These are phyloP conservation scores for Termitomyces sp. DNA, from an alignment of 1,284 basidiomycete genomes.

Conservation along the genomic window DNA sequence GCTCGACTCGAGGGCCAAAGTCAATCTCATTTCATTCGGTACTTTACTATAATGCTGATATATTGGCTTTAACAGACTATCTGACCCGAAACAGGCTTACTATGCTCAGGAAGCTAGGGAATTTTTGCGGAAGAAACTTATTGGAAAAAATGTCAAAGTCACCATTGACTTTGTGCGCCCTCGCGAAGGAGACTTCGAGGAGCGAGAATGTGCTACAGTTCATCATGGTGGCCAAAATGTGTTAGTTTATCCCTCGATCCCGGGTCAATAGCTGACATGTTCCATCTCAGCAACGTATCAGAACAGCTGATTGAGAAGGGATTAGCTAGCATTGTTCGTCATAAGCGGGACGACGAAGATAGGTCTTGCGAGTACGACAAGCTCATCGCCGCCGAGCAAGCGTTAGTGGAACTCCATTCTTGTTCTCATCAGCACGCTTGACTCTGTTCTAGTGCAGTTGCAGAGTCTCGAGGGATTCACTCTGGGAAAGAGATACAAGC, in stretches of 20 bases:
- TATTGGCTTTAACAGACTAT: conserved; percentile 43
- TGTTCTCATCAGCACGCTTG: neutral
- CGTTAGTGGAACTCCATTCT: conserved; percentile 42
- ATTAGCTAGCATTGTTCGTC: conserved; percentile 84
- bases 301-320: conserved; percentile 94
- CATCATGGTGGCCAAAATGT: conserved; percentile 75
- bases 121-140: conserved; percentile 85
- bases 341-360: conserved; percentile 93
- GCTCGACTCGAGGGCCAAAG: conserved; percentile 87
- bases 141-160: conserved; percentile 86
- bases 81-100: conserved; percentile 84
- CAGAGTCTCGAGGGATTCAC: conserved; percentile 85
- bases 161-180: conserved; percentile 87
- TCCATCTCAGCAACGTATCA: conserved; percentile 69
- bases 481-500: conserved; percentile 83
- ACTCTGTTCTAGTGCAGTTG: conserved; percentile 53
- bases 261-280: neutral
- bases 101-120: conserved; percentile 92
- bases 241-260: conserved; percentile 35
- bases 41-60: conserved; percentile 5
- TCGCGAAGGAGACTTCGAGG: conserved; percentile 90
- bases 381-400: conserved; percentile 90
- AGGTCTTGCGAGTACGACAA: conserved; percentile 93
- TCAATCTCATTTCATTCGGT: conserved; percentile 27
- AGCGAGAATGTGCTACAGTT: conserved; percentile 87